Conservation (phyloP, 192 early-diverging fungal species). For the Paraglomus brasilianum region DNA sequence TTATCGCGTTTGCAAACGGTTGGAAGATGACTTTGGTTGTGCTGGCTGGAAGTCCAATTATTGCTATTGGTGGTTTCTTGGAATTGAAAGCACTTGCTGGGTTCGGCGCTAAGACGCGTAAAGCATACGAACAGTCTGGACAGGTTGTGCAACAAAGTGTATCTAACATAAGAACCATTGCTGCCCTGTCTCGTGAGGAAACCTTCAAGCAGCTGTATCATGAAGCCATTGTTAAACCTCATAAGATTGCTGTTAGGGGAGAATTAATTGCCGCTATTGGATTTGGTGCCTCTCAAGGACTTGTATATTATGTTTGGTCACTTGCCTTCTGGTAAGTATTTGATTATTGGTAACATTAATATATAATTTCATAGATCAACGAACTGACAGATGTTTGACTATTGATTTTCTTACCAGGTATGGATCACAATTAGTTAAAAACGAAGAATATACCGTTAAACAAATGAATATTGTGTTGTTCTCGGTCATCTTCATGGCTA, state of each 20-base stretch:
- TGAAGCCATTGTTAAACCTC: constrained; percentile 60
- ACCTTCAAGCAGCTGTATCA: constrained; percentile 65
- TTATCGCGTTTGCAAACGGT: constrained; percentile 22
- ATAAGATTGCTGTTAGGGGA: constrained; percentile 64
- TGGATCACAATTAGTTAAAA: constrained; percentile 64
- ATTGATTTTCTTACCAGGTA: too few relatives aligned
- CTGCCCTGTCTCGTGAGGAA: constrained; percentile 67
- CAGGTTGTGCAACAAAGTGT: constrained; percentile 85
- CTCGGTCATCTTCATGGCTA: constrained; percentile 69
- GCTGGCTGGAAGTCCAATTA: constrained; percentile 6
- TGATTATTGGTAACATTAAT: too few relatives aligned
- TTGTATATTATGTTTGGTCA: constrained; percentile 73
- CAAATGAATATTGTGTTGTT: constrained; percentile 69
- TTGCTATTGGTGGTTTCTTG: constrained; percentile 48
- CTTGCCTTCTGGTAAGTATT: constrained; percentile 73
- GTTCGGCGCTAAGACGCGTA: constrained; percentile 52
- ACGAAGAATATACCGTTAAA: constrained; percentile 41
- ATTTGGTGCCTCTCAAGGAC: constrained; percentile 65
- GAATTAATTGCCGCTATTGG: constrained; percentile 65
- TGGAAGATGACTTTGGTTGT: constrained; percentile 30
- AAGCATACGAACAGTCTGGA: constrained; percentile 71
- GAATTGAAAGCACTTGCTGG: constrained; percentile 41
- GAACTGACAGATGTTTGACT: too few relatives aligned
- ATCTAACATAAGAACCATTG: constrained; percentile 79
- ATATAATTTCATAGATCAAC: too few relatives aligned